Conservation (phyloP, 169 alveolate genomes). For the Babesia ovata region DNA sequence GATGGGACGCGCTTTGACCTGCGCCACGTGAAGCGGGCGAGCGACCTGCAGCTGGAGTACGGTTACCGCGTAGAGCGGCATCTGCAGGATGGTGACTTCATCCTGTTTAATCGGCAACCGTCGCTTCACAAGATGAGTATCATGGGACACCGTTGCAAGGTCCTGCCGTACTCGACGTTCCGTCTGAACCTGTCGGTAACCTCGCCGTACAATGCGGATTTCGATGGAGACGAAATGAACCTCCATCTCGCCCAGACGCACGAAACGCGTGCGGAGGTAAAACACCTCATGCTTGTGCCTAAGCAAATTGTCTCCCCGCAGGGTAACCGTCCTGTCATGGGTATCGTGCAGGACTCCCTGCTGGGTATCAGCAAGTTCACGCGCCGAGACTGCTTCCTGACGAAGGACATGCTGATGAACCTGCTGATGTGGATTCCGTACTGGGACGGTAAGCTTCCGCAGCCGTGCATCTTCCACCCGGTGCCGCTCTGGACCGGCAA, state of each 20-base stretch:
- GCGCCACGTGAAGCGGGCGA: conserved; percentile 80
- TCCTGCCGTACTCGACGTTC: conserved; percentile 98
- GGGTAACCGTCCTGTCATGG: conserved; percentile 99
- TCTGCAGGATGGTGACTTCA: conserved; percentile 97
- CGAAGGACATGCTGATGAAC: conserved; percentile 91
- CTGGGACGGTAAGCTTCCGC: conserved; percentile 96
- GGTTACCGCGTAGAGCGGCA: conserved; percentile 99
- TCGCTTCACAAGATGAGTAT: conserved; percentile 99
- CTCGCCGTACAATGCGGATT: conserved; percentile 99
- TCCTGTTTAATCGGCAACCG: conserved; percentile 99
- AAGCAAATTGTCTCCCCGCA: conserved; percentile 99
- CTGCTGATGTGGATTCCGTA: conserved; percentile 95
- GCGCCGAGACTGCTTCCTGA: conserved; percentile 94
- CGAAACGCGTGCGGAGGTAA: conserved; percentile 97
- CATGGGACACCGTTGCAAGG: conserved; percentile 98
- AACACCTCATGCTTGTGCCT: conserved; percentile 98
- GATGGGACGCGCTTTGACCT: conserved; percentile 92
- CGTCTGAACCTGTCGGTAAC: conserved; percentile 98
- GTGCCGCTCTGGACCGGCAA: conserved; percentile 99
- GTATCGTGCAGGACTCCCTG: conserved; percentile 98
- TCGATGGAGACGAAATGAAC: conserved; percentile 99
- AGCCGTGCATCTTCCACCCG: conserved; percentile 97
- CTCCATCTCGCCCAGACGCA: conserved; percentile 98
- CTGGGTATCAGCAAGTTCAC: conserved; percentile 94
- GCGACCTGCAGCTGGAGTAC: conserved; percentile 90